Evolutionary conservation across 495 filamentous ascomycete species (phyloP), one percentile per base, ranked within the genome.

Genomic region (Neurospora sp.): DNA sequence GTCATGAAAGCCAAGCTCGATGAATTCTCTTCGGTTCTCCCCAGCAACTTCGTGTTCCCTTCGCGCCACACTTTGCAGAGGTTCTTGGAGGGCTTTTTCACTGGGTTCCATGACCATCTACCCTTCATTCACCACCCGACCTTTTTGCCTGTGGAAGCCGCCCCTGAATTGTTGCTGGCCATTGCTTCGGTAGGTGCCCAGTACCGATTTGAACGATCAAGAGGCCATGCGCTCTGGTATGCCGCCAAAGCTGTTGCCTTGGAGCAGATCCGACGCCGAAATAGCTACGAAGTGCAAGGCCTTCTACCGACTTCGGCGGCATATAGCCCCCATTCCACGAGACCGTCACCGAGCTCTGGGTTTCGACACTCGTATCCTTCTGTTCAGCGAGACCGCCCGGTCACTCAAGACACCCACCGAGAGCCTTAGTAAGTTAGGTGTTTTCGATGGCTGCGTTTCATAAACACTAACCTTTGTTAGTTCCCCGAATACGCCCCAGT

Each of bases 61-160:
- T 91, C 89, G 6, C 86, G 89, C 5, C 86, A 91, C 78, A 88
- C 90, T 3, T 75, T 92, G 35, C 89, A 89, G 14, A 81, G 90
- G 68, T 92, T 89, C 70, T 76, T 92, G 59, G 89, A 90, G 16
- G 89, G 90, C 5, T 92, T 91, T 75, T 81, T 92, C 11, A 89
- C 83, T 68, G 89, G 90, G 1, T 91, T 89, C 68, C 88, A 92
- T 75, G 87, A 90, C 27, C 88, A 92, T 75, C 87, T 92, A 27
- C 91, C 90, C 1, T 88, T 92, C 53, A 80, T 92, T 69, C 91
- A 93, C 76, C 82, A 91, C 9, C 89, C 90, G 0, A 92, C 90
- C 1, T 77, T 92, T 38, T 78, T 83, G 35, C 82, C 87, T 1
- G 84, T 86, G 16, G 82, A 86, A 0, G 81, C 86, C 59, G 84